A percentile compares a stretch with the other conserved stretches of the same genome.
phyloP scores from a whole-genome alignment of 352 stramenopile genomes.

The Phytopythium kandeliae region DNA sequence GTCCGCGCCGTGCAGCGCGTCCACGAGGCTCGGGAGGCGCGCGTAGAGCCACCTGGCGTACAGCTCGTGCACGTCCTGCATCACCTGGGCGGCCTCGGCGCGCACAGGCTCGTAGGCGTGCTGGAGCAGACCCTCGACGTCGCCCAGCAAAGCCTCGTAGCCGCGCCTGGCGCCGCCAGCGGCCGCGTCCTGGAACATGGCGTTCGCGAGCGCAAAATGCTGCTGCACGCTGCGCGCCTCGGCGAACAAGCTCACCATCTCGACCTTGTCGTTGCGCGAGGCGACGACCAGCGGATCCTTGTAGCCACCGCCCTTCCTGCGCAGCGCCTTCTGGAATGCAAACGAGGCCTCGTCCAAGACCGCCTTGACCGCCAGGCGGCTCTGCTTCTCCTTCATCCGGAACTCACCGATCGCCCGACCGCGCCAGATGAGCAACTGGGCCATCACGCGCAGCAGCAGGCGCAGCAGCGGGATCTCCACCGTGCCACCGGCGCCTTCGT shows the following conservation, averaged over 20 bases:
- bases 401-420: constrained; percentile 40
- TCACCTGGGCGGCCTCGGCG: constrained; percentile 22
- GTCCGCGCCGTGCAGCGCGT: constrained; percentile 30
- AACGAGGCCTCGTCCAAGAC: constrained; percentile 46
- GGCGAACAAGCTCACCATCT: constrained; percentile 60
- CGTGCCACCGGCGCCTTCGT: constrained; percentile 30
- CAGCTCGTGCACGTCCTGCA: constrained; percentile 45
- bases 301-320: constrained; percentile 4
- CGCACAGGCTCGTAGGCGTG: constrained; percentile 56
- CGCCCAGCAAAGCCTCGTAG: constrained; percentile 38
- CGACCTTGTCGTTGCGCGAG: constrained; percentile 67
- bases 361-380: constrained; percentile 44
- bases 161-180: constrained; percentile 11
- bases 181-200: constrained; percentile 22
- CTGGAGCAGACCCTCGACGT: constrained; percentile 46
- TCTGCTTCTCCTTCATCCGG: constrained; percentile 39
- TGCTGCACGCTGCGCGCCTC: constrained; percentile 49
- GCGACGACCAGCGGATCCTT: constrained; percentile 15
- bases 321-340: constrained; percentile 20
- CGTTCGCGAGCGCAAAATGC: constrained; percentile 51
- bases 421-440: constrained; percentile 46
- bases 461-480: constrained; percentile 59
- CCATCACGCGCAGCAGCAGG: no score
- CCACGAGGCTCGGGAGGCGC: constrained; percentile 31
- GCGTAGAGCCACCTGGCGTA: constrained; percentile 52